Evolutionary conservation across 805 yeast genomes (phyloP).

Genomic region (Candida golubevii): DNA sequence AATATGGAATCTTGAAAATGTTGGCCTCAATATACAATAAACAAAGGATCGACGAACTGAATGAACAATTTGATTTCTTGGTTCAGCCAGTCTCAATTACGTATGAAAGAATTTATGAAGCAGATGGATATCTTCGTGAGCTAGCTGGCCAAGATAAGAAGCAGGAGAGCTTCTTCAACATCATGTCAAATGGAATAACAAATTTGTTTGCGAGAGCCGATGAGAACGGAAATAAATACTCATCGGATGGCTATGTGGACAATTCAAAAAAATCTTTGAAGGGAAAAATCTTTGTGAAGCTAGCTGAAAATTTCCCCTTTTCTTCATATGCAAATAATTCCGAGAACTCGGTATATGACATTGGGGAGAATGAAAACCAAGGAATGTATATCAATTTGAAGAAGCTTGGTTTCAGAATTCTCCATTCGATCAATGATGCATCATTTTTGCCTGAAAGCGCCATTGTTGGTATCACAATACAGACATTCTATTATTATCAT

Average conservation of each 20-base stretch:
- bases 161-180: slow-evolving; percentile 44
- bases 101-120: slow-evolving; percentile 57
- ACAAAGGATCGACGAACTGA: slow-evolving; percentile 25
- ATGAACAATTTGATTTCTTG: slow-evolving; percentile 27
- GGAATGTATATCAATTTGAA: slow-evolving; percentile 29
- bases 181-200: slow-evolving; percentile 32
- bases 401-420: slow-evolving; percentile 49
- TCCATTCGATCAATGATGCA: slow-evolving; percentile 48
- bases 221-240: not conserved
- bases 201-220: slow-evolving; percentile 22
- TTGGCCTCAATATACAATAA: slow-evolving; percentile 43
- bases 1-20: slow-evolving; percentile 56
- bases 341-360: slow-evolving; percentile 8
- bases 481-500: slow-evolving; percentile 28
- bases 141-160: slow-evolving; percentile 54
- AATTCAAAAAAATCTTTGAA: slow-evolving; percentile 24
- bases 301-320: slow-evolving; percentile 31
- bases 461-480: slow-evolving; percentile 44
- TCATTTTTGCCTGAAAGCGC: slow-evolving; percentile 52
- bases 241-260: slow-evolving; percentile 26
- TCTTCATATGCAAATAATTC: slow-evolving; percentile 24
- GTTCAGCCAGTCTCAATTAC: slow-evolving; percentile 55
- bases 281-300: slow-evolving; percentile 35
- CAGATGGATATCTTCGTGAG: slow-evolving; percentile 51
- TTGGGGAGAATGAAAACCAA: slow-evolving; percentile 13